Evolutionary conservation across 305 asterid genomes (phyloP), one percentile per base, ranked within the genome.

Genomic region (Striga hermonthica): DNA sequence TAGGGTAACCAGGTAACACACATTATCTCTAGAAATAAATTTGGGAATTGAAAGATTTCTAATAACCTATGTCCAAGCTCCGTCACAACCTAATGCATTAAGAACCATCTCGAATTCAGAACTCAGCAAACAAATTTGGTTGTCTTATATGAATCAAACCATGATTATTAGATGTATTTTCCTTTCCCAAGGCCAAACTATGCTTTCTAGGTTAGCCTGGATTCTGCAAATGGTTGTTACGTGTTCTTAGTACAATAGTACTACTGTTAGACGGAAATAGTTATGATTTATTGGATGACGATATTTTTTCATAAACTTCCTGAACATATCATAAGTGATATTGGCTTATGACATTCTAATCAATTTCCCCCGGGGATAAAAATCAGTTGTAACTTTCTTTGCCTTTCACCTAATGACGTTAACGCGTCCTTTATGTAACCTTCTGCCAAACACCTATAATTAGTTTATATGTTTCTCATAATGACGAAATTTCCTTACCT

Each of bases 211-310:
- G 4, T 31, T 31, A 56, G 41, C 35, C 40, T 11, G 9, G 39
- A 9, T 56, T 56, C 60, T 56, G 16, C 31, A 7, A 56, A 28
- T 28, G 15, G 15, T 40, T 35, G 41, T 56, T 10, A 34, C 22
- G 36, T 52, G 9, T 4, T 52, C 57, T 36, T 52, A 31, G 5
- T 56, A 9, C n/a, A n/a, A n/a, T 4, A 5, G 9, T 39, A 39
- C 50, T 3, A 10, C 39, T 4, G 35, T 28, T 31, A 31, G 14
- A 35, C 2, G 9, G 14, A 6, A 34, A 8, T 56, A n/a, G 9
- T 28, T 56, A 22, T 9, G 12, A 6, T 37, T 64, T 64, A 52
- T 53, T 39, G 52, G n/a, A 64, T 37, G 43, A 37, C 39, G 53
- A 50, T 5, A 5, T 13, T 13, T 6, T 63, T 36, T 48, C 47